These are phyloP conservation scores for Extremus antarcticus DNA, from an alignment of 495 filamentous ascomycete species.

Conservation along the genomic window DNA sequence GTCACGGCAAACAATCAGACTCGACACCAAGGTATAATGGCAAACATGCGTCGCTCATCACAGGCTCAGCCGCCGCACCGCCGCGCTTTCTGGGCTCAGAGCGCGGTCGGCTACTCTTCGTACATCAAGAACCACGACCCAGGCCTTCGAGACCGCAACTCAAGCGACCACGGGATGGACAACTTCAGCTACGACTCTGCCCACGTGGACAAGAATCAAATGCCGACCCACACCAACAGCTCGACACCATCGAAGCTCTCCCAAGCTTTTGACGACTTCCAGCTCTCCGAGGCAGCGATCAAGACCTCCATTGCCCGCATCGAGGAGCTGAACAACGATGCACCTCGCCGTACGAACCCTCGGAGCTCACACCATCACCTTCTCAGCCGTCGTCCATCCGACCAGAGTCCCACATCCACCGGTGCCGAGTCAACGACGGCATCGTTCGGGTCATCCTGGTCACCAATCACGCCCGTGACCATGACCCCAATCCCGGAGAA, in stretches of 20 bases:
- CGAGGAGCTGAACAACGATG: constrained; percentile 8
- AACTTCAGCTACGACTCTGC: constrained; percentile 26
- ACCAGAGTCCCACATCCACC: neutral
- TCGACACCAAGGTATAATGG: neutral
- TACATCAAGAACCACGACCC: neutral
- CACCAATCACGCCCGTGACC: neutral
- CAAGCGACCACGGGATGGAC: constrained; percentile 19
- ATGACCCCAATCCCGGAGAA: neutral
- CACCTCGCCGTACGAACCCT: constrained; percentile 9
- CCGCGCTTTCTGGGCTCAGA: constrained; percentile 2
- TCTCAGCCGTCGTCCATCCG: neutral
- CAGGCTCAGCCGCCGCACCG: constrained; percentile 1
- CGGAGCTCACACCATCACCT: neutral
- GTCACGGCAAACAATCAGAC: no score
- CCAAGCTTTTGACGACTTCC: constrained; percentile 12
- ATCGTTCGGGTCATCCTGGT: neutral
- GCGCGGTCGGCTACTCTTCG: neutral
- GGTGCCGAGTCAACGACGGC: neutral
- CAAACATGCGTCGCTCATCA: neutral
- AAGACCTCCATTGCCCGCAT: constrained; percentile 23
- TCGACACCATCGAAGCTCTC: constrained; percentile 16
- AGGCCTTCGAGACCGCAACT: neutral
- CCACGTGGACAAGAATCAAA: constrained; percentile 21
- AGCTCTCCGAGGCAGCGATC: constrained; percentile 26
- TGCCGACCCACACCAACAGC: neutral